Percentiles rank a stretch among this genome's conserved stretches.
Conservation (phyloP, 2,329 filamentous ascomycete species). For the Pyrenophora tritici-repentis region DNA sequence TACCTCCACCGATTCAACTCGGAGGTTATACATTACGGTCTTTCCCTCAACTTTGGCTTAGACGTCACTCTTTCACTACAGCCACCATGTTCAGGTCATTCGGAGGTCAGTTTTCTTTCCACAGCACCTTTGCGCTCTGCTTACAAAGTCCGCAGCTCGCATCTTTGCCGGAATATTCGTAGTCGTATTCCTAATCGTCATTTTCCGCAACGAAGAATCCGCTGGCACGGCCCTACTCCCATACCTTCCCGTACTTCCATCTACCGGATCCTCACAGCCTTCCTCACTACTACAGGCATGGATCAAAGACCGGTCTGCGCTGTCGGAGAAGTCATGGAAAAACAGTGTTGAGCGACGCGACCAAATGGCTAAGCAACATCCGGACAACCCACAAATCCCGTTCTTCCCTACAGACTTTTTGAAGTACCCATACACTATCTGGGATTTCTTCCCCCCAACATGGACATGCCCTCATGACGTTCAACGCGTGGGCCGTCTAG, state of each 20-base stretch:
- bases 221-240: slow-evolving; percentile 27
- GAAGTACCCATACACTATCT: slow-evolving; percentile 40
- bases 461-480: slow-evolving; percentile 44
- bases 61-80: slow-evolving; percentile 3
- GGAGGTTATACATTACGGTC: slow-evolving; percentile 7
- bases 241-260: slow-evolving; percentile 29
- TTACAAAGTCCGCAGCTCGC: slow-evolving; percentile 23
- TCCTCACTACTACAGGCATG: slow-evolving; percentile 28
- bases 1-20: slow-evolving; percentile 20
- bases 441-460: slow-evolving; percentile 43
- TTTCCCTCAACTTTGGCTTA: not conserved
- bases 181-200: slow-evolving; percentile 30
- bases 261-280: slow-evolving; percentile 13
- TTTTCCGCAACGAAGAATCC: slow-evolving; percentile 34
- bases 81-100: slow-evolving; percentile 26
- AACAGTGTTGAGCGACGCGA: slow-evolving; percentile 36
- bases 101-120: slow-evolving; percentile 20
- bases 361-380: slow-evolving; percentile 33
- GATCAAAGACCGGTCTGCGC: slow-evolving; percentile 35
- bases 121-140: not conserved
- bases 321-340: slow-evolving; percentile 39
- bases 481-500: slow-evolving; percentile 39
- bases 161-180: slow-evolving; percentile 28
- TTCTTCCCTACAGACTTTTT: slow-evolving; percentile 40
- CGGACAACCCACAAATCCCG: slow-evolving; percentile 35